Percentiles rank a stretch among this genome's conserved stretches.
phyloP scores from a whole-genome alignment of 306 rosid species.

The Malus orientalis region DNA sequence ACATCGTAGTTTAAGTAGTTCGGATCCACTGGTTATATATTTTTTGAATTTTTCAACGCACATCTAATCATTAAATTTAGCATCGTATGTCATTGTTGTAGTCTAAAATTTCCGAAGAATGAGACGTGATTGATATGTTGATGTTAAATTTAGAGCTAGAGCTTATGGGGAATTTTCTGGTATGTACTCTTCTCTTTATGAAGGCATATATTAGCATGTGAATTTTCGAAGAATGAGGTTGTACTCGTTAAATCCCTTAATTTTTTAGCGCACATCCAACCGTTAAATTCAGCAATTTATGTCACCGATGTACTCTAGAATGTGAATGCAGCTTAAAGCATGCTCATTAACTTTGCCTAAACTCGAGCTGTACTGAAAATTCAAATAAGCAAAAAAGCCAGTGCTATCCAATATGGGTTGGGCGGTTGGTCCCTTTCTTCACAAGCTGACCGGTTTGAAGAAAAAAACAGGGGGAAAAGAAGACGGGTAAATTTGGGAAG shows the following conservation, averaged over 20 bases:
- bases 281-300: too few species aligned
- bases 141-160: background rate
- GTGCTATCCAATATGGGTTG: background rate
- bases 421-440: slow-evolving; percentile 12
- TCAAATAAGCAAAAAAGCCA: background rate
- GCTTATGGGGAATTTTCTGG: too few species aligned
- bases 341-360: background rate
- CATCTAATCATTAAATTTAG: too few species aligned
- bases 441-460: background rate
- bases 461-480: background rate
- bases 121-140: background rate
- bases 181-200: too few species aligned
- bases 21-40: background rate
- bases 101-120: too few species aligned
- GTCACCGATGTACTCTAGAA: background rate
- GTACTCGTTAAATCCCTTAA: background rate
- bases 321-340: slow-evolving; percentile 3
- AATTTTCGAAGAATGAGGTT: background rate
- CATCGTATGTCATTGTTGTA: too few species aligned
- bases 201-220: too few species aligned
- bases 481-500: background rate
- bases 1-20: background rate
- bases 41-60: background rate
- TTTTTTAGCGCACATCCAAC: accelerated
- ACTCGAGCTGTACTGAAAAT: slow-evolving; percentile 8